Evolutionary conservation across 2,329 filamentous ascomycete species (phyloP).

Genomic region (Polychaeton citri): DNA sequence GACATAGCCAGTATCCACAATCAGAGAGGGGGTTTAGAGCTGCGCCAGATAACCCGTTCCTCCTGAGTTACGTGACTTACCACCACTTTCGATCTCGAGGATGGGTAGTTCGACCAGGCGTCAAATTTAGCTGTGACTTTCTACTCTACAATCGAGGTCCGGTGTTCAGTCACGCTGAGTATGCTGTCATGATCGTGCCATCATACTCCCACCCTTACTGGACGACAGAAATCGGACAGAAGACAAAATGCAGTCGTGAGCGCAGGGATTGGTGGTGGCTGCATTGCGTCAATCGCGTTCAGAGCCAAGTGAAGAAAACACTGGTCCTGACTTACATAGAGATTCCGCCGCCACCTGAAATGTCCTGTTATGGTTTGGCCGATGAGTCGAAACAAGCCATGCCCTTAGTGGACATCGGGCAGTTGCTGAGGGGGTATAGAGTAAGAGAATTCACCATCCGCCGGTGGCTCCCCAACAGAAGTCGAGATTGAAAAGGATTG

Average conservation of each 20-base stretch:
- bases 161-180: constrained; percentile 90
- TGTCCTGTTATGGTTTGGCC: no score
- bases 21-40: constrained; percentile 1
- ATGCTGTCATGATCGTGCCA: constrained; percentile 72
- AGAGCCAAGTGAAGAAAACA: constrained; percentile 82
- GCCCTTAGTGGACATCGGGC: constrained; percentile 39
- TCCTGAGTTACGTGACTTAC: constrained; percentile 78
- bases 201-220: constrained; percentile 66
- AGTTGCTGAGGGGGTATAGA: constrained; percentile 54
- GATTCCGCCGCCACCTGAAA: constrained; percentile 55
- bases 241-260: constrained; percentile 26
- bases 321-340: constrained; percentile 85
- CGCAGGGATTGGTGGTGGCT: constrained; percentile 63
- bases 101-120: constrained; percentile 83
- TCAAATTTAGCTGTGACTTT: constrained; percentile 92
- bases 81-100: constrained; percentile 93
- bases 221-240: constrained; percentile 35
- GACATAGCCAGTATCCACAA: constrained; percentile 56
- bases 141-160: constrained; percentile 88
- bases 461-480: constrained; percentile 76
- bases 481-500: constrained; percentile 37
- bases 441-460: constrained; percentile 70
- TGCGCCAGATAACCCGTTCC: constrained; percentile 65
- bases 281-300: constrained; percentile 77
- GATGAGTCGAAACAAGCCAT: constrained; percentile 24